Percentiles rank a stretch among this genome's conserved stretches.
phyloP scores from a whole-genome alignment of 148 eudicot genomes.

The Cornus kousa region DNA sequence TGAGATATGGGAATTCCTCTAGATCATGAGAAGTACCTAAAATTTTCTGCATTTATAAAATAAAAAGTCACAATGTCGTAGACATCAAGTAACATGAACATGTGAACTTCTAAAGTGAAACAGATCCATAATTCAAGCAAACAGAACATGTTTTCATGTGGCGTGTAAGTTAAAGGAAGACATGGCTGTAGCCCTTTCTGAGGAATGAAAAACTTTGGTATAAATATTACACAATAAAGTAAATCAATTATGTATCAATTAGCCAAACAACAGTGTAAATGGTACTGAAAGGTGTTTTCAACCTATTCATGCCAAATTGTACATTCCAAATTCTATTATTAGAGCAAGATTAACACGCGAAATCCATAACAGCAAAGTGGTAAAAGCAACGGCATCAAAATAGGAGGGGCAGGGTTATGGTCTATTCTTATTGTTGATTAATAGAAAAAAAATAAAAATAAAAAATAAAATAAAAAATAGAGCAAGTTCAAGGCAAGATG shows the following conservation, averaged over 20 bases:
- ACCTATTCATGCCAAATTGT: neutral
- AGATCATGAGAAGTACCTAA: constrained; percentile 68
- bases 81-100: neutral
- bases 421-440: no score
- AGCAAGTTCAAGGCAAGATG: no score
- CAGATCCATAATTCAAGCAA: neutral
- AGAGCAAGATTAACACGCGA: no score
- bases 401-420: no score
- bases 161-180: neutral
- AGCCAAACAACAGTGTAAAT: neutral
- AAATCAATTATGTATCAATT: neutral
- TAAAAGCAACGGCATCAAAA: no score
- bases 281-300: no score
- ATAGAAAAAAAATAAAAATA: no score
- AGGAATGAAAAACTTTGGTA: neutral
- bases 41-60: constrained; percentile 54
- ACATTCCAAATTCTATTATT: no score
- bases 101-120: neutral
- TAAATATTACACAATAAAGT: neutral
- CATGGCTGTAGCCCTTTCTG: neutral
- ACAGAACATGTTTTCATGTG: neutral
- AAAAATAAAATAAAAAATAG: no score
- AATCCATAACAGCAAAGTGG: no score
- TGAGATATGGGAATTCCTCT: constrained; percentile 67
- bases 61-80: neutral